Base-by-base conservation (phyloP, 2,329 filamentous ascomycete genomes). In the Pyrenochaeta sp. region DNA sequence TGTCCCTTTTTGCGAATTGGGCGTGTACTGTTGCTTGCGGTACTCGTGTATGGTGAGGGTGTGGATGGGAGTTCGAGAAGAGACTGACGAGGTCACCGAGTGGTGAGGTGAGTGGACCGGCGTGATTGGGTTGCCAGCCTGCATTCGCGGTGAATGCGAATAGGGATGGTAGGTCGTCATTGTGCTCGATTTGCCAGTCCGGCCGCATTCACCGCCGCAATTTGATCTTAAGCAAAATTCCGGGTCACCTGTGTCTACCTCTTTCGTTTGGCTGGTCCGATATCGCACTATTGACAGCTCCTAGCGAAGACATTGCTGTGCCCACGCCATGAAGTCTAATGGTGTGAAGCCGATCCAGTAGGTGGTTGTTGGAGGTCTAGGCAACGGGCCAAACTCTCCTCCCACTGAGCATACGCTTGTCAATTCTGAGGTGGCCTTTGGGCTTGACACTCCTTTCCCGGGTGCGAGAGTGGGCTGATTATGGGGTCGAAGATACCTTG, bases 31-130 rank as follows among this genome's bases (percentile, higher is more conserved):
- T 61, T 75, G 75, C 56, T 74, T 76, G 55, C 77, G 75, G 54
- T 78, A 79, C 55, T 78, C 75, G 67, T 77, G 77, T 22, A 79
- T 65, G 24, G 77, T 72, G n/a, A 79, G 66, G 2, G 69, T 65
- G 44, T 76, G 75, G 22, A 74, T 40, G 4, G 74, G 72, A 34
- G 72, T 72, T 25, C 72, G 72, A 5, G 73, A 68, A 30, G 73
- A 72, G 15, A 65, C 61, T 4, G 76, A 74, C 34, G 69, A 75
- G 34, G 69, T 64, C 24, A 75, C 65, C 3, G 76, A 78, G 56
- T 73, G 73, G 47, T 77, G 75, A 25, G 76, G 71, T 24, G 75
- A 77, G 67, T 77, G 76, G 15, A 72, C 46, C 2, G 75, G 76
- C n/a, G 75, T 76, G 34, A 71, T 61, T 9, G 71, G 73, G 42